Evolutionary conservation across 2,329 filamentous ascomycete species (phyloP).

Genomic region (Verticillium isaacii): DNA sequence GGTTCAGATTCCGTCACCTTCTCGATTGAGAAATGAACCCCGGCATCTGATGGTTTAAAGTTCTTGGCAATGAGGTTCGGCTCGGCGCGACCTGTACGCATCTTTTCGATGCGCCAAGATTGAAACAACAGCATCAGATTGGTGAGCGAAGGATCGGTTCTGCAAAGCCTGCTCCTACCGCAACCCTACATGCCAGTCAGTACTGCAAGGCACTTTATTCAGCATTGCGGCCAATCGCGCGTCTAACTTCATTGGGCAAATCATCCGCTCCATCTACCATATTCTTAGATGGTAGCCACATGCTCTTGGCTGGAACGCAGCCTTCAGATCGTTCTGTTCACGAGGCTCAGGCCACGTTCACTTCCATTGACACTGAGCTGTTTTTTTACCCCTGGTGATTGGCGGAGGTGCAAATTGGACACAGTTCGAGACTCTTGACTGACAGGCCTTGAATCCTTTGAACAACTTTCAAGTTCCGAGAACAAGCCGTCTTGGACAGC

Average conservation of each 20-base stretch:
- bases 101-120: neutral
- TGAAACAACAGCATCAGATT: neutral
- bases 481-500: neutral
- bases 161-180: neutral
- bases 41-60: neutral
- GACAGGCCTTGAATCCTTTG: neutral
- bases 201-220: neutral
- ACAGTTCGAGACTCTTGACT: neutral
- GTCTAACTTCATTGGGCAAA: neutral
- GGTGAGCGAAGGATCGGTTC: neutral
- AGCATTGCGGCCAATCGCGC: neutral
- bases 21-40: neutral
- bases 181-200: neutral
- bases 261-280: neutral
- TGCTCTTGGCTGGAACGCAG: neutral
- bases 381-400: neutral
- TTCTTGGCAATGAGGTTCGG: neutral
- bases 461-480: neutral
- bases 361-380: neutral
- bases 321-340: neutral
- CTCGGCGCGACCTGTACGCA: neutral
- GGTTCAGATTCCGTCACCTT: neutral
- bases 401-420: neutral
- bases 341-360: neutral
- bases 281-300: neutral